Evolutionary conservation across 768 basidiomycete species (phyloP).

Genomic region (Hemileccinum rubropunctum): DNA sequence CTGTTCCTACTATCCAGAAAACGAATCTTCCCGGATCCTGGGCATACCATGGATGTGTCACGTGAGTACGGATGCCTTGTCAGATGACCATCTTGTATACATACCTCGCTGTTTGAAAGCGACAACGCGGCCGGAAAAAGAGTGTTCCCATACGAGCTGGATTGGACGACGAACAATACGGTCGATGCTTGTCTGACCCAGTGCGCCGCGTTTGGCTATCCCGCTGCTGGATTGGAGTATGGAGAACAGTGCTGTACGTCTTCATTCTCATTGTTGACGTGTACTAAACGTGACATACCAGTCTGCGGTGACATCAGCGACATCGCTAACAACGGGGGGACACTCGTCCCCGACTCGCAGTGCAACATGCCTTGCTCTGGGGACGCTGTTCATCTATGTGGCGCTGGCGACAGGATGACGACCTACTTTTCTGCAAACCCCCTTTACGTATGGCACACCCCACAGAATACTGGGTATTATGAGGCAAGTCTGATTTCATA

Average conservation of each 20-base stretch:
- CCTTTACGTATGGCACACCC: constrained; percentile 63
- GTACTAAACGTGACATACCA: constrained; percentile 22
- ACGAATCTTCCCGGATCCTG: constrained; percentile 62
- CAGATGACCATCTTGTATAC: not conserved
- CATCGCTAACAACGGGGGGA: constrained; percentile 36
- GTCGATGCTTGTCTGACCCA: constrained; percentile 62
- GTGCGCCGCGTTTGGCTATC: constrained; percentile 70
- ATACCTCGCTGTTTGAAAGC: constrained; percentile 32
- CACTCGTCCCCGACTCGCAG: constrained; percentile 33
- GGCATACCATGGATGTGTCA: constrained; percentile 64
- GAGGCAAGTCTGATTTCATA: constrained; percentile 45
- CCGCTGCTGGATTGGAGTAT: constrained; percentile 68
- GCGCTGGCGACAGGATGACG: constrained; percentile 50
- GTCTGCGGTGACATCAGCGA: constrained; percentile 71
- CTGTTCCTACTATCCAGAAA: constrained; percentile 56
- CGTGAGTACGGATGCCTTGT: constrained; percentile 37
- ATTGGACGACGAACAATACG: constrained; percentile 60
- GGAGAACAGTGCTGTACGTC: constrained; percentile 72
- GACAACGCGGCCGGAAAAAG: constrained; percentile 43
- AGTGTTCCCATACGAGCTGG: constrained; percentile 60
- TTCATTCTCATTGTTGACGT: not conserved
- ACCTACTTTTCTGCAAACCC: constrained; percentile 49
- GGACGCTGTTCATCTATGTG: constrained; percentile 68
- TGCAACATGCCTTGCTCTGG: constrained; percentile 61
- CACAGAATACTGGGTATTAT: constrained; percentile 63